Base-by-base conservation (phyloP, 2,329 filamentous ascomycete genomes). In the Penicillium sp. region DNA sequence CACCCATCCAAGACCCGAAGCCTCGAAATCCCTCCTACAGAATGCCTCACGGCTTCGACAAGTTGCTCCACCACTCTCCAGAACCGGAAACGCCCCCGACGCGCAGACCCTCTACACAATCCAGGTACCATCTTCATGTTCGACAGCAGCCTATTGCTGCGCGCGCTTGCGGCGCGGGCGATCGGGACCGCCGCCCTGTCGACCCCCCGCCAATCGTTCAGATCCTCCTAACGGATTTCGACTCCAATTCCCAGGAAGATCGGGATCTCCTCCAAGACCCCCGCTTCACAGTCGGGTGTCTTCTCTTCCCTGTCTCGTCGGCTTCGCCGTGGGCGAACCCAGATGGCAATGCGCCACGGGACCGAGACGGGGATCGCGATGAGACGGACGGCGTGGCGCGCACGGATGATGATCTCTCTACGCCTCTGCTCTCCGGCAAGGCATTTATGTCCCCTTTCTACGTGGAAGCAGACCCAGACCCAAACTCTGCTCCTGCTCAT, bases 151-250 rank as follows among this genome's bases (percentile, higher is more conserved):
- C 77, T 31, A 63, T 75, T 24, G 76, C 75, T 18, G 77, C 76
- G 40, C 72, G 77, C 54, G 77, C 77, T 31, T 78, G 75, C 61
- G 77, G 76, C 14, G 74, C 76, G 32, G 76, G 77, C 34, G 77
- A 79, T 49, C 70, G 77, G 56, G 77, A 78, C 52, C 71, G 77
- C 47, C 75, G 77, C 43, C 70, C 76, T 4, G 71, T 80, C 29
- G 77, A 80, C 55, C 78, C 78, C 14, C 75, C 77, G 18, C 77
- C 77, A 16, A 77, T 80, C 40, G 60, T 80, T 18, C 78, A 79
- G 55, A 67, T 80, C 49, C 70, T 78, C 32, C 65, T 80, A 14
- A 67, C 67, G 29, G 74, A 79, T 53, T 80, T 78, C 52, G 71
- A 79, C 54, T 64, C 74, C 2, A 56, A 61, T 2, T 74, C 69